Base-by-base conservation (phyloP, 2,329 filamentous ascomycete genomes). In the Dactylonectria estremocensis region DNA sequence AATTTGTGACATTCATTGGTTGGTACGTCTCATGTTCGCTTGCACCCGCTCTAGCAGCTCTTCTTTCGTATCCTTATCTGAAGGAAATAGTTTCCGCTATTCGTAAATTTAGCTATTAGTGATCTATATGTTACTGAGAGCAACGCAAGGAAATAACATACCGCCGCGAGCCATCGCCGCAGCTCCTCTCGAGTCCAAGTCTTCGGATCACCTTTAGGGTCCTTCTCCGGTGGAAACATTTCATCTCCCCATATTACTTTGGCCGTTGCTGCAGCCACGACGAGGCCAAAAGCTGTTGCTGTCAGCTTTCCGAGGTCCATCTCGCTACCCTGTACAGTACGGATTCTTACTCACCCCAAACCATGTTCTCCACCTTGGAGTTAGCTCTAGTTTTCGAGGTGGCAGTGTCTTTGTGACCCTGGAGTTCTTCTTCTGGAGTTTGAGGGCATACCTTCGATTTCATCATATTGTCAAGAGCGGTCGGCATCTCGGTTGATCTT, bases 231-330 rank as follows among this genome's bases (percentile, higher is more conserved):
- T 1, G 95, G 95, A 76, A 98, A 97, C 76, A 98, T 88, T 70
- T 95, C 94, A 60, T 89, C 87, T 64, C 94, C 94, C 91, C 93
- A 97, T 74, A 98, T 95, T 18, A 89, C 88, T 92, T 93, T 97
- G 48, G 89, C 90, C 16, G 94, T 92, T 2, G 92, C 94, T 2
- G 93, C 94, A 7, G 93, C 93, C 14, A 98, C 88, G 59, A 97
- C 87, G 10, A 93, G 93, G 5, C 92, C 91, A 78, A 98, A 98
- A 18, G 91, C 93, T 91, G 83, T 74, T 61, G 61, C 63, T 64
- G 24, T 74, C 46, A 72, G 63, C 52, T 64, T 28, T 33, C n/a
- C 5, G 3, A 43, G 4, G 18, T 35, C 22, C 54, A n/a, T 13
- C 28, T 18, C 18, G 46, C 64, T 74, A 76, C 73, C 74, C 70